These are phyloP conservation scores for Penicillium coprophilum DNA, from an alignment of 495 filamentous ascomycete species.

Conservation along the genomic window DNA sequence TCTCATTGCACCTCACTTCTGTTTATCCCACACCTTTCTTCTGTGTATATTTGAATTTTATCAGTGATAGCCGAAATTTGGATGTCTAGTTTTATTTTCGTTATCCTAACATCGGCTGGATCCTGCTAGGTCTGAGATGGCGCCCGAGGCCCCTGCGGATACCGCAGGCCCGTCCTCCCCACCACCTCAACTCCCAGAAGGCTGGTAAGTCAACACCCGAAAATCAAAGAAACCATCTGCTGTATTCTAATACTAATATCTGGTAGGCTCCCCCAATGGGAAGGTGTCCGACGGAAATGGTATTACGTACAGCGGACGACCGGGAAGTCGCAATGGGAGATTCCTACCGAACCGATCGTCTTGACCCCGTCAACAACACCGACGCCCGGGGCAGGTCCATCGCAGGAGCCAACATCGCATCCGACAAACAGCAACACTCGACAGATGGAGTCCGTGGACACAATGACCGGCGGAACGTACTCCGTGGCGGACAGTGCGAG, in stretches of 20 bases:
- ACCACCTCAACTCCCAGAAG: constrained; percentile 67
- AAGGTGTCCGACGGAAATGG: constrained; percentile 68
- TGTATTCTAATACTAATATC: background rate
- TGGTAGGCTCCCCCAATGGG: constrained; percentile 75
- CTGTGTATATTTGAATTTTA: constrained; percentile 6
- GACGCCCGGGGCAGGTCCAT: constrained; percentile 31
- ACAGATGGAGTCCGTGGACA: constrained; percentile 10
- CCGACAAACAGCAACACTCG: constrained; percentile 22
- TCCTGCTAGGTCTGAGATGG: constrained; percentile 18
- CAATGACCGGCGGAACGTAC: constrained; percentile 19
- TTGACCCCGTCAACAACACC: constrained; percentile 42
- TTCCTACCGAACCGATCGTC: constrained; percentile 61
- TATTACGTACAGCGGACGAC: constrained; percentile 79
- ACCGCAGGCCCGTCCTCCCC: constrained; percentile 69
- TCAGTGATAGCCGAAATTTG: background rate
- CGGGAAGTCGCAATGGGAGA: constrained; percentile 74
- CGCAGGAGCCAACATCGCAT: constrained; percentile 26
- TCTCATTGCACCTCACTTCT: constrained; percentile 7
- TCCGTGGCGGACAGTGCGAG: constrained; percentile 21
- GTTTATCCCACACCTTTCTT: background rate
- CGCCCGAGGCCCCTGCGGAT: constrained; percentile 51
- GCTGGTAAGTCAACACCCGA: constrained; percentile 53
- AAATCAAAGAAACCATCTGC: background rate
- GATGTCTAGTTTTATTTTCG: background rate
- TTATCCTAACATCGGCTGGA: background rate